Conservation (phyloP, 345 rosid genomes). For the Mangifera indica region DNA sequence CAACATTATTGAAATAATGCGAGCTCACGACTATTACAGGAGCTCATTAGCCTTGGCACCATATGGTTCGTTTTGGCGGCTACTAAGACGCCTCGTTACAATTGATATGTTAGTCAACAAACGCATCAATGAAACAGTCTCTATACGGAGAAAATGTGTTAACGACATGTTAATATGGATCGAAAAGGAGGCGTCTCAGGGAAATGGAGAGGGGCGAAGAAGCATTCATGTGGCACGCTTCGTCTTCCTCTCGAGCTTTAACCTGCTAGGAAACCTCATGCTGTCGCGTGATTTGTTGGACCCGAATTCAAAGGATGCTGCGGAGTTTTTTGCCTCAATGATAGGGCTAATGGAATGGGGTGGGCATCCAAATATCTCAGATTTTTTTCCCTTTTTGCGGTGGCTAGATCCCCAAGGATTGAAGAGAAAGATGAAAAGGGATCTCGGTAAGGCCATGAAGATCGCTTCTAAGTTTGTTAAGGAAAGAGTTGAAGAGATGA, state of each 20-base stretch:
- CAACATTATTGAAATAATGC: conserved; percentile 42
- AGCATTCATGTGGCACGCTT: conserved; percentile 41
- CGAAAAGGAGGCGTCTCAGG: conserved; percentile 29
- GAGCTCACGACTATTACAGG: conserved; percentile 34
- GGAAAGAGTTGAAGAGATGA: conserved; percentile 32
- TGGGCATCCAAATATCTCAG: conserved; percentile 40
- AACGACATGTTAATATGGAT: conserved; percentile 50
- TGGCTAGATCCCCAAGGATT: conserved; percentile 57
- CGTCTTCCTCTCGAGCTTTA: conserved; percentile 43
- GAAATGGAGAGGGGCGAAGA: background rate
- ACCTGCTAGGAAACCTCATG: conserved; percentile 55
- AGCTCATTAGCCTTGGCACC: conserved; percentile 54
- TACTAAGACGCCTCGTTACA: conserved; percentile 40
- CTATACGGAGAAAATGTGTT: conserved; percentile 39
- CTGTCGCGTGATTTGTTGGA: conserved; percentile 50
- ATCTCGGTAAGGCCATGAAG: conserved; percentile 48
- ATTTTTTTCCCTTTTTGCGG: conserved; percentile 43
- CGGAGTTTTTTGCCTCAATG: conserved; percentile 33
- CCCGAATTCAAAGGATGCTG: conserved; percentile 34
- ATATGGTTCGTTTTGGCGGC: conserved; percentile 56
- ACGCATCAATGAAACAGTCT: conserved; percentile 40
- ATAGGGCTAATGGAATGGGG: conserved; percentile 36
- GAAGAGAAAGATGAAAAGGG: conserved; percentile 43
- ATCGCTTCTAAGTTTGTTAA: conserved; percentile 42
- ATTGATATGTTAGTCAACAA: conserved; percentile 47